A percentile compares a stretch with the other conserved stretches of the same genome.
Evolutionary conservation across 129 eudicot species (phyloP).

Genomic region (Escallonia herrerae): DNA sequence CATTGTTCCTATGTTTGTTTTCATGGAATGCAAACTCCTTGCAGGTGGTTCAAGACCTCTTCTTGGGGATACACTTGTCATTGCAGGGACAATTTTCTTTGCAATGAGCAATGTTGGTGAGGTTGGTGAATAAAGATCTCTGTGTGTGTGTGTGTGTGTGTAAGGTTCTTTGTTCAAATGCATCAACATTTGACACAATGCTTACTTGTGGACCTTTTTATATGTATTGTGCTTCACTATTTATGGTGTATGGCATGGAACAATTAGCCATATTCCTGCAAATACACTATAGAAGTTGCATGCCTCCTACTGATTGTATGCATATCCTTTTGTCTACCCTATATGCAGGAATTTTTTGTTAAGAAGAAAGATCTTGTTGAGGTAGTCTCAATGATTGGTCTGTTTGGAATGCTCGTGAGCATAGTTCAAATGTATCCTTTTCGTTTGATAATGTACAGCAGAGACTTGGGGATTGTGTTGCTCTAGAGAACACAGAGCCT

Average conservation of each 20-base stretch:
- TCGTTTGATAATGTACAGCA: background rate
- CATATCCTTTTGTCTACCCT: background rate
- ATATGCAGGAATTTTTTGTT: constrained; percentile 67
- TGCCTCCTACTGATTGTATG: background rate
- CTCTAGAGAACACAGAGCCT: background rate
- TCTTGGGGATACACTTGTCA: constrained; percentile 72
- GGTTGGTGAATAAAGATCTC: constrained; percentile 34
- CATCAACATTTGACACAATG: background rate
- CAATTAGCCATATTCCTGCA: too few relatives aligned
- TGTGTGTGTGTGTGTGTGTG: background rate
- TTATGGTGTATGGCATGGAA: too few relatives aligned
- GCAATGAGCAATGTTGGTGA: constrained; percentile 79
- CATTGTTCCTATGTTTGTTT: too few relatives aligned
- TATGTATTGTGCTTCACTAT: too few relatives aligned
- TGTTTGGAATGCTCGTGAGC: constrained; percentile 68
- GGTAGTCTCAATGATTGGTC: constrained; percentile 73
- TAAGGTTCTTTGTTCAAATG: too few relatives aligned
- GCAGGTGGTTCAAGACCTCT: constrained; percentile 85
- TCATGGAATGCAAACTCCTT: background rate
- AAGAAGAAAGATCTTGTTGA: constrained; percentile 68
- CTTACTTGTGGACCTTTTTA: background rate
- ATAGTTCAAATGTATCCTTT: constrained; percentile 78
- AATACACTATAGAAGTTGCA: too few relatives aligned
- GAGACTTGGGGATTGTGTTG: background rate
- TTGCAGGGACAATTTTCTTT: constrained; percentile 61